Evolutionary conservation across 352 stramenopile genomes (phyloP), one percentile per base, ranked within the genome.

Genomic region (Globisporangium canariense): DNA sequence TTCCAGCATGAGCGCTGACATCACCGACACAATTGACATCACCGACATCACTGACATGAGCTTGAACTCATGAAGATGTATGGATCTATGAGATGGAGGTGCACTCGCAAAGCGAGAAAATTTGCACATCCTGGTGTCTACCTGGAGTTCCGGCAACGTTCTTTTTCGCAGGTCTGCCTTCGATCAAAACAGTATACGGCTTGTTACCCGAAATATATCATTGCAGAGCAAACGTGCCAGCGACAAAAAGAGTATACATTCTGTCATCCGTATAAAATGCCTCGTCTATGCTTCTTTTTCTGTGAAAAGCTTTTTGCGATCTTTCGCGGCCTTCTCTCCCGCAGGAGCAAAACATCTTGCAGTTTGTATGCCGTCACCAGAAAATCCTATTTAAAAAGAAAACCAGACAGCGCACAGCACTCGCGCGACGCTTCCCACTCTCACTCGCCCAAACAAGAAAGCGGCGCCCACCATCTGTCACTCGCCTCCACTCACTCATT

Each of bases 301-400:
- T 14, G 4, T 22, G 49, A 55, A 55, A 55, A 55, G 49, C 47
- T 36, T 54, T 51, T 54, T 54, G 47, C 49, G 49, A 55, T 55
- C 49, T 55, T 55, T 55, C 9, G 40, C 13, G 9, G 11, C 40
- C 49, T 28, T 55, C 49, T 55, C 49, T 55, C 49, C 49, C 49
- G 14, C 49, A 18, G 38, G 25, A 28, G 25, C 38, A 45, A 40
- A 53, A 55, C 49, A 55, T 14, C 32, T 38, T 30, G 32, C 49
- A 14, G 9, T 38, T 55, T 55, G 49, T 55, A 40, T 55, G 14
- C 14, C 13, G 11, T 4, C 49, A 22, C 49, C 49, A 55, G 25
- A 38, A 55, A 55, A 55, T 18, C 49, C 49, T 28, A 28, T 28
- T 28, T 28, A 53, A 53, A 30, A 9, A 18, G 28, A 53, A 53